These are phyloP conservation scores for Polyporus tsugae DNA, from an alignment of 1,284 basidiomycete genomes.

Conservation along the genomic window DNA sequence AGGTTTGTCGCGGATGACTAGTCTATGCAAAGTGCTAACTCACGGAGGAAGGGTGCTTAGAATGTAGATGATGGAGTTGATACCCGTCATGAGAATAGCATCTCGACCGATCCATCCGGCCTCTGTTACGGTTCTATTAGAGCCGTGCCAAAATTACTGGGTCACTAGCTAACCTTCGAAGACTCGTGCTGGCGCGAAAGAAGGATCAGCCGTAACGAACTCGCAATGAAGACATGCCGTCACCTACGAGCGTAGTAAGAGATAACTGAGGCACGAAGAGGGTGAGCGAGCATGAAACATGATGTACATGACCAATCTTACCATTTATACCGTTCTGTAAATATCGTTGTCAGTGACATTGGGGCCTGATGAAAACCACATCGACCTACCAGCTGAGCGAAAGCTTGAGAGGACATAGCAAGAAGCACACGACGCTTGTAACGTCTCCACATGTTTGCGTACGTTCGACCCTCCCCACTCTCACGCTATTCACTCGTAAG, in stretches of 20 bases:
- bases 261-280: conserved; percentile 65
- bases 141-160: conserved; percentile 4
- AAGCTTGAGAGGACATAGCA: conserved; percentile 97
- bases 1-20: conserved; percentile 10
- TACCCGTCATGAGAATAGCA: conserved; percentile 97
- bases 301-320: conserved; percentile 42
- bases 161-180: conserved; percentile 73
- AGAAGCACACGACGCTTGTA: conserved; percentile 92
- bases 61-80: conserved; percentile 91
- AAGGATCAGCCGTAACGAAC: conserved; percentile 12
- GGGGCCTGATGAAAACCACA: neutral
- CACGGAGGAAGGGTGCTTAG: conserved; percentile 85
- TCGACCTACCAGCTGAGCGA: conserved; percentile 85
- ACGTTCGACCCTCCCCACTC: conserved; percentile 83
- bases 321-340: conserved; percentile 89
- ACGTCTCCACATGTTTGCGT: conserved; percentile 86
- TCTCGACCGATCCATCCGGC: conserved; percentile 98
- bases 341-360: conserved; percentile 22
- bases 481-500: conserved; percentile 55
- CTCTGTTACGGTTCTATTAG: conserved; percentile 56
- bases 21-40: conserved; percentile 39
- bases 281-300: conserved; percentile 10
- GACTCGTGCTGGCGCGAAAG: conserved; percentile 64
- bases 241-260: conserved; percentile 92
- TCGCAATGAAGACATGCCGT: neutral